Percentiles rank a stretch among this genome's conserved stretches.
Conservation (phyloP, 768 basidiomycete species). For the Jaapia argillacea region DNA sequence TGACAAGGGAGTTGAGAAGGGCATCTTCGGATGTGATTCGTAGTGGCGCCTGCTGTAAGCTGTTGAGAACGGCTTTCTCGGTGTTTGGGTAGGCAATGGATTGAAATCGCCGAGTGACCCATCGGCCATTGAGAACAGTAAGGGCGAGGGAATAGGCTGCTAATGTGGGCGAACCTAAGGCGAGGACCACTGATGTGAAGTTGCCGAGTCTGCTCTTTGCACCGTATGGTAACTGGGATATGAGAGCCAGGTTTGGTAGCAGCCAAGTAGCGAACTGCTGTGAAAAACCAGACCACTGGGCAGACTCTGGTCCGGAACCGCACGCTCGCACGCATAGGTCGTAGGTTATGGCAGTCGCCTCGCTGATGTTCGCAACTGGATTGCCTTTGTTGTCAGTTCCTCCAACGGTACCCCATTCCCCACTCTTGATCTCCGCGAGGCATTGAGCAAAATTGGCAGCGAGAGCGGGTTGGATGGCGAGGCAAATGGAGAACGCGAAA, state of each 20-base stretch:
- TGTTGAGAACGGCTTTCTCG: too few species aligned
- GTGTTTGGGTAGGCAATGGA: too few species aligned
- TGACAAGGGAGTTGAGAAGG: conserved; percentile 29
- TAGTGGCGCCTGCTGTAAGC: too few species aligned
- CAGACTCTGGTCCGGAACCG: neutral
- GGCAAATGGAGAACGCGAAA: too few species aligned
- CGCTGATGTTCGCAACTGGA: neutral
- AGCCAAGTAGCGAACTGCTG: neutral
- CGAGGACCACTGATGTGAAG: neutral
- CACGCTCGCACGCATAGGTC: neutral
- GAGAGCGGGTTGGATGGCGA: too few species aligned
- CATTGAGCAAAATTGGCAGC: neutral
- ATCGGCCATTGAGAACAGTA: too few species aligned
- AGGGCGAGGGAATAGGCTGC: too few species aligned
- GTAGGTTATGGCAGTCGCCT: neutral
- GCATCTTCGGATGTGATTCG: conserved; percentile 16
- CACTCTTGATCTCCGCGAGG: conserved; percentile 1
- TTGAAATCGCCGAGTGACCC: too few species aligned
- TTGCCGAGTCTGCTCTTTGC: neutral
- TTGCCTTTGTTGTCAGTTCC: neutral
- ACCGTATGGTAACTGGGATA: neutral
- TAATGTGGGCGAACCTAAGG: neutral
- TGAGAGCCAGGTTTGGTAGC: neutral
- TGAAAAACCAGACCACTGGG: neutral
- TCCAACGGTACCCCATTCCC: neutral